Evolutionary conservation across 1,139 yeast species (phyloP).

Genomic region (Barnettozyma hawaiiensis): DNA sequence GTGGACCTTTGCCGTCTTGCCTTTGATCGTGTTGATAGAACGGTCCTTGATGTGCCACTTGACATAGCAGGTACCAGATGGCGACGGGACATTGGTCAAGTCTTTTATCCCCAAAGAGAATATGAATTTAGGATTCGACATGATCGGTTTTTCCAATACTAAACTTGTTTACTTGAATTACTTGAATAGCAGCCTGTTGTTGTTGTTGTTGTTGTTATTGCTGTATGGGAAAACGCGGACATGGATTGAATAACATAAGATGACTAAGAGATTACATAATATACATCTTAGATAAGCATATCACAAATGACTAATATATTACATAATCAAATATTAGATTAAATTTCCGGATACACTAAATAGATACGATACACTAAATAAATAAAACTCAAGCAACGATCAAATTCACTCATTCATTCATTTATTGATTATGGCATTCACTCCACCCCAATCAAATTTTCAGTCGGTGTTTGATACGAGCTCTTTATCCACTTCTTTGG

Average conservation of each 20-base stretch:
- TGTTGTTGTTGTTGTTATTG: no score
- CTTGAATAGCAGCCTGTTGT: no score
- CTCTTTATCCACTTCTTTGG: conserved; percentile 9
- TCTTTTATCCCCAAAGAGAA: conserved; percentile 59
- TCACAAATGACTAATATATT: background rate
- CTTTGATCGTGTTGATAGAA: conserved; percentile 32
- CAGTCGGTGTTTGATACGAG: background rate
- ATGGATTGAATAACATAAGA: no score
- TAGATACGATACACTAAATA: no score
- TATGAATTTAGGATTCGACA: conserved; percentile 45
- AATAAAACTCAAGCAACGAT: no score
- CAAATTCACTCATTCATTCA: no score
- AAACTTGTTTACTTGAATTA: no score
- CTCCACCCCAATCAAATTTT: background rate
- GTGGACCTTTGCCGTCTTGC: conserved; percentile 38
- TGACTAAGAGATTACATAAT: no score
- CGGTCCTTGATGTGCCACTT: conserved; percentile 50
- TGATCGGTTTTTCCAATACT: no score
- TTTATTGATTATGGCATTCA: background rate
- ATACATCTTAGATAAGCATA: background rate
- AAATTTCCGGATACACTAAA: no score
- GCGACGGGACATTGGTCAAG: conserved; percentile 75
- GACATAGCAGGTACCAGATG: conserved; percentile 62
- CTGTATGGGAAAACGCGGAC: no score
- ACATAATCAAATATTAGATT: background rate